Conservation (phyloP, 257 asterid species). For the Mentha longifolia region DNA sequence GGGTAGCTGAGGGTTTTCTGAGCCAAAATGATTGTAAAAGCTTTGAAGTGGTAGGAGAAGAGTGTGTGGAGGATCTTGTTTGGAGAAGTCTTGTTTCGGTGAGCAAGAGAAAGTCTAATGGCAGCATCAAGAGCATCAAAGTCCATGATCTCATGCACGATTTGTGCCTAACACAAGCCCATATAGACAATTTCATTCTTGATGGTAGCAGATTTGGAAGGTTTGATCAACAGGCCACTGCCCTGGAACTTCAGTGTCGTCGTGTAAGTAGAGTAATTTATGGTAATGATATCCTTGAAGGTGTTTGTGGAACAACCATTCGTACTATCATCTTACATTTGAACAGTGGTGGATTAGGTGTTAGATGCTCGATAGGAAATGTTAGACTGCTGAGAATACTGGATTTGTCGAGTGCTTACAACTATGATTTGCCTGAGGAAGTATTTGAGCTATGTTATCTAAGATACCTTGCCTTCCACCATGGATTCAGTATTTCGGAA, state of each 20-base stretch:
- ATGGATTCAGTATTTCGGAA: neutral
- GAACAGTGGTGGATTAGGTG: no score
- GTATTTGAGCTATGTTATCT: constrained; percentile 2
- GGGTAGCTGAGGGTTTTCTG: constrained; percentile 17
- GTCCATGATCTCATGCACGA: neutral
- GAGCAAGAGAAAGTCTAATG: neutral
- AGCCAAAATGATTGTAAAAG: neutral
- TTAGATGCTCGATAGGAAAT: neutral
- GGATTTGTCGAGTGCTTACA: neutral
- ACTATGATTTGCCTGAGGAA: neutral
- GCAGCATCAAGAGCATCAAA: neutral
- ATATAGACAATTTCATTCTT: neutral
- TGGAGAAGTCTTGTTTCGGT: neutral
- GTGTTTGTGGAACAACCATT: neutral
- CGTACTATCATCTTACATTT: neutral
- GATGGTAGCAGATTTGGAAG: neutral
- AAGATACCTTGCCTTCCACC: constrained; percentile 10
- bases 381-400: neutral
- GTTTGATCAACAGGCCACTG: neutral
- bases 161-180: neutral
- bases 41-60: neutral
- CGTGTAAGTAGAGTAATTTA: neutral
- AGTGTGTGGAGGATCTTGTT: neutral
- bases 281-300: neutral
- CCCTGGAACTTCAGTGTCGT: neutral